phyloP scores from a whole-genome alignment of 305 asterid genomes.

The Solanum hybrid region DNA sequence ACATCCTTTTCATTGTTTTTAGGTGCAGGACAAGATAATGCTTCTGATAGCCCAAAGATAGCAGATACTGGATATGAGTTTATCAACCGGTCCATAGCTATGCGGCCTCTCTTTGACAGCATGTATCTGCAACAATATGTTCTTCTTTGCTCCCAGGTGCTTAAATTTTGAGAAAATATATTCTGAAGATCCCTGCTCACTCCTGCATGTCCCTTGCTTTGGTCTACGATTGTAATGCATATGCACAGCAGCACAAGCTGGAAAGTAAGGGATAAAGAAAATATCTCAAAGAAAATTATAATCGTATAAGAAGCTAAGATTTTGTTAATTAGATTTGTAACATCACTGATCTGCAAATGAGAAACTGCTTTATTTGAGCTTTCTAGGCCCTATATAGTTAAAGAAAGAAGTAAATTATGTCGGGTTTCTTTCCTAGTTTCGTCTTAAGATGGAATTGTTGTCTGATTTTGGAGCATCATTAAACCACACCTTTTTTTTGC shows the following conservation, averaged over 20 bases:
- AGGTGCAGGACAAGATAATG: conserved; percentile 23
- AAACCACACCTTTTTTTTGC: not conserved
- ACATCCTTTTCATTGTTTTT: not conserved
- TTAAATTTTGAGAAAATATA: not conserved
- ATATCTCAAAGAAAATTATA: not conserved
- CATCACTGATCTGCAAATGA: not conserved
- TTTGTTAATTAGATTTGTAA: not conserved
- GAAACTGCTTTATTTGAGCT: not conserved
- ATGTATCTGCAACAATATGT: conserved; percentile 76
- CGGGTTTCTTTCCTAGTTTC: not conserved
- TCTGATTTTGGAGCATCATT: not conserved
- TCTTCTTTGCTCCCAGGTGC: conserved; percentile 86
- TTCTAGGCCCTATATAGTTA: not conserved
- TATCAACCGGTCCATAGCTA: conserved; percentile 30
- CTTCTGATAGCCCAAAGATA: conserved; percentile 25
- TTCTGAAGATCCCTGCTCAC: not conserved
- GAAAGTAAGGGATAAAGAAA: not conserved
- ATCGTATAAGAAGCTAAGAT: not conserved
- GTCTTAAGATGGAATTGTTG: not conserved
- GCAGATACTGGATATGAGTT: conserved; percentile 41
- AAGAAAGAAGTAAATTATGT: not conserved
- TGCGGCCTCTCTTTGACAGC: conserved; percentile 58
- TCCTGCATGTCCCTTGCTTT: not conserved
- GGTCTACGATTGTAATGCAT: not conserved
- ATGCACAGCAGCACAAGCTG: not conserved